Evolutionary conservation across 495 filamentous ascomycete genomes (phyloP), one percentile per base, ranked within the genome.

Genomic region (Neurospora sp.): DNA sequence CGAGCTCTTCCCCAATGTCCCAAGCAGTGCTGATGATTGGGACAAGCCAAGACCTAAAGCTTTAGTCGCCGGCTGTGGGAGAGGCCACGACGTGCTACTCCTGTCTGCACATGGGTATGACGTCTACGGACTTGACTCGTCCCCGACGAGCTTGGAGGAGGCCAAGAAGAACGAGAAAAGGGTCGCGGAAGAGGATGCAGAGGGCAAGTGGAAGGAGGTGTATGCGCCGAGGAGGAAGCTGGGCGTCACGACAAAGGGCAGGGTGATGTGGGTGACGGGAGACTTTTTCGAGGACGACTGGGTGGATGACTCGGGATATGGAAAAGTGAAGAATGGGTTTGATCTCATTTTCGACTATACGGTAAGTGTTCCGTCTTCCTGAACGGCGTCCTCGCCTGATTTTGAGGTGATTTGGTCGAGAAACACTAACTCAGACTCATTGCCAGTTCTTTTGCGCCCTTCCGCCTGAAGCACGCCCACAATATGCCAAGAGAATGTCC

Each of bases 341-440:
- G 92, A 96, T 82, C 77, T 96, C 37, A 89, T 95, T 45, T 96
- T 93, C 83, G 93, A 96, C 80, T 94, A 94, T 78, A 94, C 92
- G 38, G 92, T 93, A 84, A 75, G 88, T 71, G 22, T 70, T 47
- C n/a, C 45, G 10, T 40, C 61, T 39, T 38, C 53, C 8, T 47
- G 45, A 27, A 39, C 22, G 42, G 22, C 4, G 5, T 16, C 42
- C n/a, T 47, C 9, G 40, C 22, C 27, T n/a, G 20, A 10, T 27
- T 14, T 37, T n/a, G 37, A 44, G 69, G 69, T 70, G 20, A 44
- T 37, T 72, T 8, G 27, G 41, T 75, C 61, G 16, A 72, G 45
- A 74, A 61, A 71, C 59, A 68, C 42, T 69, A 40, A 42, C 39
- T 74, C 18, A 5, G 7, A 41, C 22, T 18, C 31, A 16, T 16